Evolutionary conservation across 2,329 filamentous ascomycete genomes (phyloP).

Genomic region (Lomentospora prolificans): DNA sequence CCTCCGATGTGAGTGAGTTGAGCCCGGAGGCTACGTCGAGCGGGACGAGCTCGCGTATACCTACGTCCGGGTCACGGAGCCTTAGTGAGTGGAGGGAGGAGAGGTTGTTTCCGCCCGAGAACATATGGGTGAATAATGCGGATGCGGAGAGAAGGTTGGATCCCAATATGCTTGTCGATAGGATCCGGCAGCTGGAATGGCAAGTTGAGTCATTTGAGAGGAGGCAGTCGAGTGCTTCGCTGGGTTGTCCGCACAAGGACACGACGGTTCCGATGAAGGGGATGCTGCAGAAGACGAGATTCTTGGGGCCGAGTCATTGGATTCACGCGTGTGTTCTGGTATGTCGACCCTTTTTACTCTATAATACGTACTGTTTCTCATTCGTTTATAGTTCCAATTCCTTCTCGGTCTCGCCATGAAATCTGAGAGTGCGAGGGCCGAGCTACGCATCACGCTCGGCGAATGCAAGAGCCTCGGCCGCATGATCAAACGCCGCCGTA

Average conservation of each 20-base stretch:
- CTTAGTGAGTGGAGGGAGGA: background rate
- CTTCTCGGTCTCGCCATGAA: background rate
- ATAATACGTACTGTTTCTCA: too few relatives aligned
- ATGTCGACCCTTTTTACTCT: background rate
- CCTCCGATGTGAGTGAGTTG: background rate
- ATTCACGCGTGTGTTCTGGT: background rate
- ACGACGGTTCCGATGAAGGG: background rate
- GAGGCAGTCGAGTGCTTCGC: background rate
- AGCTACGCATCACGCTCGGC: background rate
- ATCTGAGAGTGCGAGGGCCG: background rate
- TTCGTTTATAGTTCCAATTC: background rate
- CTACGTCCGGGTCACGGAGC: background rate
- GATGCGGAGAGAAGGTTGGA: background rate
- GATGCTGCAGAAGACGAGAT: conserved; percentile 7
- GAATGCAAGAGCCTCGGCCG: conserved; percentile 42
- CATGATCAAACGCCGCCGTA: conserved; percentile 40
- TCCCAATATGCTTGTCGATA: background rate
- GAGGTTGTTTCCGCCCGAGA: background rate
- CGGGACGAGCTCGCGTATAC: background rate
- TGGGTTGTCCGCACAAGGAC: background rate
- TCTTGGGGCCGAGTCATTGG: conserved; percentile 7
- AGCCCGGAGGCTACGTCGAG: background rate
- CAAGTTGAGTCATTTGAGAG: background rate
- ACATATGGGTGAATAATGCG: background rate
- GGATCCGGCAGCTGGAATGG: conserved; percentile 3